Evolutionary conservation across 192 early-diverging fungal genomes (phyloP).

Genomic region (Fimicolochytrium jonesii): DNA sequence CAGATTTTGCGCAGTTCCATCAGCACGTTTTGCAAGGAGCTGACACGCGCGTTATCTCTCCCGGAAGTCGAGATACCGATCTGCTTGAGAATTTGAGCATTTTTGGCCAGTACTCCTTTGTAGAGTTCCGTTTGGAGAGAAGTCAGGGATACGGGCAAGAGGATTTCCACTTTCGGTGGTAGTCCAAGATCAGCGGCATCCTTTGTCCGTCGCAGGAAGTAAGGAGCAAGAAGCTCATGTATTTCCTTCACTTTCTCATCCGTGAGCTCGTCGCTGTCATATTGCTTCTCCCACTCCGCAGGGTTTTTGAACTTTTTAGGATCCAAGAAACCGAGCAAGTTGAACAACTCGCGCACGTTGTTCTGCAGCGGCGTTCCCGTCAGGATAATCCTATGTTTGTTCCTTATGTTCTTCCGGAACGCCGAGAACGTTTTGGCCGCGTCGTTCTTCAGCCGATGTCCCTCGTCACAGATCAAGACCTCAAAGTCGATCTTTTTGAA

Average conservation of each 20-base stretch:
- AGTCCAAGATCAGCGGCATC: constrained; percentile 51
- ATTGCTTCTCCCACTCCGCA: constrained; percentile 40
- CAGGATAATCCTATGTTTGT: constrained; percentile 53
- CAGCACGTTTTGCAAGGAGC: constrained; percentile 37
- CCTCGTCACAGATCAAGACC: constrained; percentile 70
- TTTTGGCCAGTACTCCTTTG: constrained; percentile 55
- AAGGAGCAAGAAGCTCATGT: constrained; percentile 61
- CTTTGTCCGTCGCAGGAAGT: constrained; percentile 71
- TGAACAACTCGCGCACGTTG: constrained; percentile 68
- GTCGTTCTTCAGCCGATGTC: constrained; percentile 75
- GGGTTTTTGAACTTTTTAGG: constrained; percentile 55
- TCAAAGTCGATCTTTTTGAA: constrained; percentile 57
- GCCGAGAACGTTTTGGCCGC: constrained; percentile 50
- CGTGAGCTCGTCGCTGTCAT: constrained; percentile 39
- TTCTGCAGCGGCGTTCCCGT: constrained; percentile 72
- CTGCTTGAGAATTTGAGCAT: constrained; percentile 41
- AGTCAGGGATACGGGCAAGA: constrained; percentile 69
- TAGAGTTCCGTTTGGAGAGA: constrained; percentile 66
- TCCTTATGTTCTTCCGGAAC: constrained; percentile 44
- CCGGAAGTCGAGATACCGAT: constrained; percentile 37
- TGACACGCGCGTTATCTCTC: constrained; percentile 20
- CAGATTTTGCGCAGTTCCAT: constrained; percentile 68
- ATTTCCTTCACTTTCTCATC: constrained; percentile 58
- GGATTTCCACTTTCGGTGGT: constrained; percentile 64
- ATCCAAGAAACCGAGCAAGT: constrained; percentile 69